These are phyloP conservation scores for Corinectria fuckeliana DNA, from an alignment of 2,329 filamentous ascomycete genomes.

Conservation along the genomic window DNA sequence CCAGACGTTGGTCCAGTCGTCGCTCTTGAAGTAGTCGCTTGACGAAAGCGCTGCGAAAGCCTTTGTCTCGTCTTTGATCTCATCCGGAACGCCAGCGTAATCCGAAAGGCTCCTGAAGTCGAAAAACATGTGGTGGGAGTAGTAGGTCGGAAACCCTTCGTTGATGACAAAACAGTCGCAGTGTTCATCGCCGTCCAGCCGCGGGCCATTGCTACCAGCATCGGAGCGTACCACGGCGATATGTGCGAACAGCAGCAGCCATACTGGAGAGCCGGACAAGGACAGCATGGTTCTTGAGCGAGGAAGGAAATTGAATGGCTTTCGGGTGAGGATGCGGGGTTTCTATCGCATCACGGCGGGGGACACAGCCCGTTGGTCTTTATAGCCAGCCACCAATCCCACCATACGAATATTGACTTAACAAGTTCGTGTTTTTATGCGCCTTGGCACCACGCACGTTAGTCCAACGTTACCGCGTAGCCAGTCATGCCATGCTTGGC, in stretches of 20 bases:
- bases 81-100: constrained; percentile 38
- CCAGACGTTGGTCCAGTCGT: constrained; percentile 45
- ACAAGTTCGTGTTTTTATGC: neutral
- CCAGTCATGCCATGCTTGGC: neutral
- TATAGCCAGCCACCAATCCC: no score
- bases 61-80: constrained; percentile 36
- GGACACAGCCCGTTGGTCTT: neutral
- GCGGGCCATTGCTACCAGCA: constrained; percentile 20
- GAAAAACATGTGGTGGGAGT: constrained; percentile 36
- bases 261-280: neutral
- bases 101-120: constrained; percentile 40
- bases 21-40: constrained; percentile 44
- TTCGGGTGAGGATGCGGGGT: neutral
- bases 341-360: neutral
- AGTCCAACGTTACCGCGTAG: neutral
- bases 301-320: neutral
- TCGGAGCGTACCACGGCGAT: neutral
- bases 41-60: constrained; percentile 42
- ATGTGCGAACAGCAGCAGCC: neutral
- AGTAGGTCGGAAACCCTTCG: constrained; percentile 34
- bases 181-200: constrained; percentile 25
- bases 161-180: constrained; percentile 42
- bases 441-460: neutral
- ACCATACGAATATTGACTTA: no score
- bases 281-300: neutral